A percentile compares a stretch with the other conserved stretches of the same genome.
These are phyloP conservation scores for Peronospora belbahrii DNA, from an alignment of 352 stramenopile genomes.

Conservation along the genomic window DNA sequence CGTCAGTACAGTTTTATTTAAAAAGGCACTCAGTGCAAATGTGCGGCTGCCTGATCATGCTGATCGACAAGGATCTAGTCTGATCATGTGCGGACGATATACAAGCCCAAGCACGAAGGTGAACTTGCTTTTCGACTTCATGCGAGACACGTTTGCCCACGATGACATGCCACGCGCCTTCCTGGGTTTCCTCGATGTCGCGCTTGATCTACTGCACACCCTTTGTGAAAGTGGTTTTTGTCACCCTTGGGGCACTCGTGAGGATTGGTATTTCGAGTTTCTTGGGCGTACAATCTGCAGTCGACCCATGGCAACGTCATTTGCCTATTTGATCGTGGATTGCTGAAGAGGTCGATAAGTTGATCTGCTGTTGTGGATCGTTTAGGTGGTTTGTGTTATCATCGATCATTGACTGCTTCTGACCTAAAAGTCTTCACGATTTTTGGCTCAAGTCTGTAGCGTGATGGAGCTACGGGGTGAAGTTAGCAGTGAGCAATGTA, in stretches of 20 bases:
- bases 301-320: no score
- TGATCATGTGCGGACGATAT: not conserved
- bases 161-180: constrained; percentile 75
- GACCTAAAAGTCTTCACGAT: constrained; percentile 6
- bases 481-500: constrained; percentile 35
- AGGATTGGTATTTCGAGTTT: constrained; percentile 70
- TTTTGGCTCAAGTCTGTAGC: constrained; percentile 2
- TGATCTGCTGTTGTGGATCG: no score
- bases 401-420: not conserved
- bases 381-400: no score
- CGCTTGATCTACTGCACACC: constrained; percentile 76
- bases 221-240: constrained; percentile 77
- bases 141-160: constrained; percentile 84
- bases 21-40: constrained; percentile 8
- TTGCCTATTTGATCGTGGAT: no score
- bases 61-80: constrained; percentile 36
- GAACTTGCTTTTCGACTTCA: constrained; percentile 70
- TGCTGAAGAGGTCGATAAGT: no score
- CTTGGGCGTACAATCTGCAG: no score
- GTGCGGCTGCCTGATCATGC: constrained; percentile 28
- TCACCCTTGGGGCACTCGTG: constrained; percentile 70
- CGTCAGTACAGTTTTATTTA: constrained; percentile 25
- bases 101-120: not conserved
- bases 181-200: constrained; percentile 58
- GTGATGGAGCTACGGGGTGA: constrained; percentile 6